A percentile compares a stretch with the other conserved stretches of the same genome.
phyloP scores from a whole-genome alignment of 257 asterid genomes.

The Plantago elongata region DNA sequence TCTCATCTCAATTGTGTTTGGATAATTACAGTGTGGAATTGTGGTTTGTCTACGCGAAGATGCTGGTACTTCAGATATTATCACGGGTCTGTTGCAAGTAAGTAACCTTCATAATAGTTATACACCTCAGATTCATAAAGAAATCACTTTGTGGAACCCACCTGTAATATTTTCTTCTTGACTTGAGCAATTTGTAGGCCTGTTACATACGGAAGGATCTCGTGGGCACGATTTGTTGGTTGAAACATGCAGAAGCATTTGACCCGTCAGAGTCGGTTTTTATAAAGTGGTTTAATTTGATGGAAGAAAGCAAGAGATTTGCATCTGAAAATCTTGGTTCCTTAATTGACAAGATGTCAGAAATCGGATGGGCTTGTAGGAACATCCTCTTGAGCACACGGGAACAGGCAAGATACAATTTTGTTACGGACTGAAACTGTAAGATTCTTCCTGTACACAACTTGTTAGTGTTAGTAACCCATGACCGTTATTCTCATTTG shows the following conservation, averaged over 20 bases:
- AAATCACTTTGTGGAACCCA: neutral
- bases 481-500: too few species aligned
- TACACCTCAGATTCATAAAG: neutral
- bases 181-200: slow-evolving; percentile 37
- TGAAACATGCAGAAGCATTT: slow-evolving; percentile 26
- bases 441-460: neutral
- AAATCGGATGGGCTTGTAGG: slow-evolving; percentile 63
- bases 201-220: slow-evolving; percentile 52
- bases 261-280: slow-evolving; percentile 25
- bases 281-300: slow-evolving; percentile 50
- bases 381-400: slow-evolving; percentile 61
- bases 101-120: slow-evolving; percentile 5
- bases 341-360: slow-evolving; percentile 49
- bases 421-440: slow-evolving; percentile 34
- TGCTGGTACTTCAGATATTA: slow-evolving; percentile 52
- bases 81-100: slow-evolving; percentile 73
- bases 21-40: slow-evolving; percentile 45
- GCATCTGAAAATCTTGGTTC: slow-evolving; percentile 28
- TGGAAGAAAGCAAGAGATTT: slow-evolving; percentile 52
- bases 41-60: slow-evolving; percentile 76
- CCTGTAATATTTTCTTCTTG: neutral
- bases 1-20: slow-evolving; percentile 12
- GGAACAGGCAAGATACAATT: slow-evolving; percentile 71
- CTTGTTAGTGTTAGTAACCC: neutral
- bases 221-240: slow-evolving; percentile 23